These are phyloP conservation scores for Cladosporium halotolerans DNA, from an alignment of 2,329 filamentous ascomycete genomes.

Conservation along the genomic window DNA sequence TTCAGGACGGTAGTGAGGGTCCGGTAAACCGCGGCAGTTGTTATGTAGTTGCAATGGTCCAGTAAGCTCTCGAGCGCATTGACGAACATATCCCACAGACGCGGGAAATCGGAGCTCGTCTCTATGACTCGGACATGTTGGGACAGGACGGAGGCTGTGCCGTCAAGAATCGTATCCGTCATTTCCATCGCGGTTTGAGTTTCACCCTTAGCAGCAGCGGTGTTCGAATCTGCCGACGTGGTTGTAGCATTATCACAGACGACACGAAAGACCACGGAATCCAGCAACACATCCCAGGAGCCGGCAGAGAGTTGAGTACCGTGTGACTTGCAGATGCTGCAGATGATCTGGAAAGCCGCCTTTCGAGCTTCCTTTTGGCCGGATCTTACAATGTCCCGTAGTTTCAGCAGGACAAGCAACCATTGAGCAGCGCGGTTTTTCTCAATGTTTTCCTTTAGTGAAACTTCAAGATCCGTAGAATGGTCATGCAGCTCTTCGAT, in stretches of 20 bases:
- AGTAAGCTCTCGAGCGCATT: slow-evolving; percentile 56
- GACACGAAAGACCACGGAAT: slow-evolving; percentile 73
- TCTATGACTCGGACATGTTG: slow-evolving; percentile 70
- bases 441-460: background rate
- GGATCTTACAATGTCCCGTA: slow-evolving; percentile 67
- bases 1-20: slow-evolving; percentile 36
- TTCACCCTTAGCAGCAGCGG: slow-evolving; percentile 8
- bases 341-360: slow-evolving; percentile 82
- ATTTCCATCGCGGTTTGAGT: slow-evolving; percentile 46
- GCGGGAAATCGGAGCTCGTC: slow-evolving; percentile 58
- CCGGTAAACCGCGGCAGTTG: slow-evolving; percentile 38
- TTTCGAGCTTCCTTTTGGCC: slow-evolving; percentile 70
- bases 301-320: slow-evolving; percentile 70
- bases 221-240: background rate
- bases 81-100: slow-evolving; percentile 70
- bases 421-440: slow-evolving; percentile 55
- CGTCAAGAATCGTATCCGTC: slow-evolving; percentile 65
- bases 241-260: slow-evolving; percentile 34
- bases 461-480: background rate
- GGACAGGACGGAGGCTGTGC: slow-evolving; percentile 65
- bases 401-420: slow-evolving; percentile 66
- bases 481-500: background rate
- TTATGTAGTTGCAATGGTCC: slow-evolving; percentile 32
- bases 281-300: slow-evolving; percentile 78
- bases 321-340: slow-evolving; percentile 88